Evolutionary conservation across 768 basidiomycete species (phyloP).

Genomic region (Gautieria morchelliformis): DNA sequence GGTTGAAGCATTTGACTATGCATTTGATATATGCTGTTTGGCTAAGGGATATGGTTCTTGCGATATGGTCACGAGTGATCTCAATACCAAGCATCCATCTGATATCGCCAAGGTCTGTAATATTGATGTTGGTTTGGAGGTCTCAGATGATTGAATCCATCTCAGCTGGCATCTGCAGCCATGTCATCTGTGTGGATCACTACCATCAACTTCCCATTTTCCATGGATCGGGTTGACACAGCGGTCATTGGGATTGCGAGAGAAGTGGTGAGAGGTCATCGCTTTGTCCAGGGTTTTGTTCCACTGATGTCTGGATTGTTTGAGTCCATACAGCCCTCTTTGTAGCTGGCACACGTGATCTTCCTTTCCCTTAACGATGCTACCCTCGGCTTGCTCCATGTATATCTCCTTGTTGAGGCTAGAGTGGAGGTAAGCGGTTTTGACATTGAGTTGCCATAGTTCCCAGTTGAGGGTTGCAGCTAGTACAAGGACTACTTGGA

Average conservation of each 20-base stretch:
- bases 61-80: constrained; percentile 13
- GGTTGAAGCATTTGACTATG: constrained; percentile 20
- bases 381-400: constrained; percentile 31
- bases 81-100: constrained; percentile 23
- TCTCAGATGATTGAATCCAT: constrained; percentile 6
- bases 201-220: constrained; percentile 9
- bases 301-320: constrained; percentile 26
- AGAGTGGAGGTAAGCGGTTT: constrained; percentile 30
- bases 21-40: constrained; percentile 23
- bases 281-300: constrained; percentile 18
- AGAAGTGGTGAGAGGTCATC: not conserved
- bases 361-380: not conserved
- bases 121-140: constrained; percentile 9
- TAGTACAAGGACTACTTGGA: constrained; percentile 21
- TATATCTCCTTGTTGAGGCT: constrained; percentile 30
- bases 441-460: constrained; percentile 33
- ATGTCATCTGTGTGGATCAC: constrained; percentile 10
- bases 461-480: constrained; percentile 26
- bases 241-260: not conserved
- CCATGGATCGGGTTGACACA: not conserved
- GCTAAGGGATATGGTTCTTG: constrained; percentile 12
- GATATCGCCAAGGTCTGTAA: constrained; percentile 11
- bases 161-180: not conserved
- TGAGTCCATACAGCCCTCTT: constrained; percentile 33
- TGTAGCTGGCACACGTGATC: constrained; percentile 11